Evolutionary conservation across 306 rosid species (phyloP), one percentile per base, ranked within the genome.

Genomic region (Quercus suber): DNA sequence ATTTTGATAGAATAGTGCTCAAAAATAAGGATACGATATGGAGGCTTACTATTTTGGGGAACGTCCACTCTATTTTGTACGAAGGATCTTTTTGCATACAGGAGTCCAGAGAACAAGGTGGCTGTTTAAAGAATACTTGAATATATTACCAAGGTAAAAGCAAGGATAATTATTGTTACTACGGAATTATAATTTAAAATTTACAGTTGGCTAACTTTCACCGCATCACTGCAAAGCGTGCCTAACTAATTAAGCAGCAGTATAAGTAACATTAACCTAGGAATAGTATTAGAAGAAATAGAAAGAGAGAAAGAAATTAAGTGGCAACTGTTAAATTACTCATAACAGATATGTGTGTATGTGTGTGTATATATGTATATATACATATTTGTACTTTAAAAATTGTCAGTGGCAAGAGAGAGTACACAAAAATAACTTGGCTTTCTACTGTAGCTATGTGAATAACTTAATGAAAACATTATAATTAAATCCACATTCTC

Each of bases 221-320:
- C 88, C 64, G 55, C 86, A 69, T 82, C 79, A 78, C 92, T 88
- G 97, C 90, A 90, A 88, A 89, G 93, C 88, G 85, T 86, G 89
- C 88, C 89, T 86, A 80, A 88, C 84, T 84, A 80, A 88, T 84
- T 84, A 77, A 77, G 80, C 78, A 64, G 90, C 57, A 80, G 73
- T 78, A 83, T 79, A 76, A 28, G 30, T 7, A 28, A 15, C n/a
- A 28, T 15, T 25, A 28, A 55, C 81, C 59, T 80, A 74, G 74
- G 84, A 83, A 84, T 86, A 82, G 79, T 83, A 89, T 18, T 35
- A n/a, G 1, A 37, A 71, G 52, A 13, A 14, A 19, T 51, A 80
- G 80, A 79, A 81, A 85, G 83, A 79, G 80, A 79, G 73, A 77
- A 71, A 78, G 81, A 77, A 75, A 80, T 74, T 82, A 78, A 25